Evolutionary conservation across 2,329 filamentous ascomycete species (phyloP).

Genomic region (Hypomyces perniciosus): DNA sequence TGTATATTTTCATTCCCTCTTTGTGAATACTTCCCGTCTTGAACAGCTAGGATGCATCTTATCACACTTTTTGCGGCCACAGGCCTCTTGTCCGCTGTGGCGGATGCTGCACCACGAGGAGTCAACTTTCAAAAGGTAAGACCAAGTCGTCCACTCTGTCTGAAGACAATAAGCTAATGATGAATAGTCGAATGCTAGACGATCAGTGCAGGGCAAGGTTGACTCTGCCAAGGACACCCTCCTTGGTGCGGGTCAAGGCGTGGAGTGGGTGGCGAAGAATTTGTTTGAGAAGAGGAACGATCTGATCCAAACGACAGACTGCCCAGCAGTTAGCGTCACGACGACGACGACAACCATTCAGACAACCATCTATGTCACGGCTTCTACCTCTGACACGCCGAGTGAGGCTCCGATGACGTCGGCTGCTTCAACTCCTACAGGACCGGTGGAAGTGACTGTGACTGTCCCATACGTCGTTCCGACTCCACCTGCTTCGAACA

Average conservation of each 20-base stretch:
- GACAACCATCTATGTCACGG: constrained; percentile 27
- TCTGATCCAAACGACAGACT: background rate
- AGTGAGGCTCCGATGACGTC: background rate
- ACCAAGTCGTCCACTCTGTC: background rate
- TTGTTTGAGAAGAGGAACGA: constrained; percentile 1
- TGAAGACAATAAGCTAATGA: too few relatives aligned
- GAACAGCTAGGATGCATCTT: constrained; percentile 19
- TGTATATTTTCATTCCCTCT: constrained; percentile 1
- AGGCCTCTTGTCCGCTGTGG: constrained; percentile 21
- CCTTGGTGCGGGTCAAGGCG: background rate
- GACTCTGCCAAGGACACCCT: background rate
- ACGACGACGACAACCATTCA: constrained; percentile 27
- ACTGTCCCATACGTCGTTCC: background rate
- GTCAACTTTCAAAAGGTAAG: constrained; percentile 16
- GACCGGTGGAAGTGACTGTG: too few relatives aligned
- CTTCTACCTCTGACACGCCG: constrained; percentile 10
- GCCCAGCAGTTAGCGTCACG: background rate
- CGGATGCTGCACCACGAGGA: constrained; percentile 22
- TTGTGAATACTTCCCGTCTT: background rate
- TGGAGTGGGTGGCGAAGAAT: background rate
- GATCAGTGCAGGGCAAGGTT: background rate
- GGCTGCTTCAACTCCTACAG: background rate
- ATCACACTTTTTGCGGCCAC: constrained; percentile 19
- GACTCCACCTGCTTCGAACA: background rate
- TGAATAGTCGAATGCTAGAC: background rate